Percentiles rank a stretch among this genome's conserved stretches.
These are phyloP conservation scores for Ettlia oleoabundans DNA, from an alignment of 139 green algal genomes.

Conservation along the genomic window DNA sequence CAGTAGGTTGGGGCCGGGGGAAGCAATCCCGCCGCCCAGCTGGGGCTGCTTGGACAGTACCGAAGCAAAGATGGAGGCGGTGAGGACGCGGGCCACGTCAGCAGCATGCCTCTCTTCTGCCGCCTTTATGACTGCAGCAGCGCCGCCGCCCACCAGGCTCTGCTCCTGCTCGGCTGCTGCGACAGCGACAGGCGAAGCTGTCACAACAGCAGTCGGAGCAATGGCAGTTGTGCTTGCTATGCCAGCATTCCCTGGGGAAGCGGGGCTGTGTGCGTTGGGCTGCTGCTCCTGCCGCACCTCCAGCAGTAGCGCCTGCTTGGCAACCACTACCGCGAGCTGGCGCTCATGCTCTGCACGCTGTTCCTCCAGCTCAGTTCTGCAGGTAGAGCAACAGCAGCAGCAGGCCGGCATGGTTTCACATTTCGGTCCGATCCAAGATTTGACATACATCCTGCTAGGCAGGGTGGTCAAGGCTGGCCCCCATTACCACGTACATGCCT, in stretches of 20 bases:
- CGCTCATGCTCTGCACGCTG: conserved; percentile 20
- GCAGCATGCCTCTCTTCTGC: conserved; percentile 10
- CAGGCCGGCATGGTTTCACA: background rate
- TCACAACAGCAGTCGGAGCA: no score
- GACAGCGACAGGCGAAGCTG: no score
- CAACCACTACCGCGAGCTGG: conserved; percentile 12
- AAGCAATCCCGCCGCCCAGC: no score
- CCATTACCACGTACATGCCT: no score
- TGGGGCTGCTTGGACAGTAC: background rate
- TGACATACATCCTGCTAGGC: no score
- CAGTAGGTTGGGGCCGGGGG: no score
- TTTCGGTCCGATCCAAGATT: background rate
- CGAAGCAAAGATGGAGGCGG: conserved; percentile 11
- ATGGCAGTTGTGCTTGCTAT: no score
- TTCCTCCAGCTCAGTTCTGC: conserved; percentile 7
- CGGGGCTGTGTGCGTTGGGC: no score
- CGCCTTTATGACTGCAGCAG: background rate
- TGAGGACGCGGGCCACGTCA: conserved; percentile 13
- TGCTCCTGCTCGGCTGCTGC: no score
- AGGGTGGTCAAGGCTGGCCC: no score
- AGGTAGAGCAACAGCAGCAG: background rate
- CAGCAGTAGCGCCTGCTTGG: conserved; percentile 14
- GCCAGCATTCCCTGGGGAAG: no score
- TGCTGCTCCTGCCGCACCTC: conserved; percentile 5
- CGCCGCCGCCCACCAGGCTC: no score